phyloP scores from a whole-genome alignment of 2,329 filamentous ascomycete species.

The Beauveria bassiana region DNA sequence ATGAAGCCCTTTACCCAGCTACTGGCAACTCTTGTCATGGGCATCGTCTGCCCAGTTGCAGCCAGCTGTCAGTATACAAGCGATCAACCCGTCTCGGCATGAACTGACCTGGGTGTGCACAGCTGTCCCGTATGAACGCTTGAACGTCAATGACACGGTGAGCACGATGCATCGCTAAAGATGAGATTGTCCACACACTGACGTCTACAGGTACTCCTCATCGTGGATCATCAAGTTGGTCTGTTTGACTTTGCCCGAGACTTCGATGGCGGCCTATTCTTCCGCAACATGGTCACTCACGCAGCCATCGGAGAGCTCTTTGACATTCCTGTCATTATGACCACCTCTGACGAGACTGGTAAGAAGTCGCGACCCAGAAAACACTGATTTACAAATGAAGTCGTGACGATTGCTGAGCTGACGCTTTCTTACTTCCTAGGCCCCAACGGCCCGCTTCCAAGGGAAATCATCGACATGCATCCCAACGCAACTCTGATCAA shows the following conservation, averaged over 20 bases:
- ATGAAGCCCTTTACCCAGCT: too few species aligned
- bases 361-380: neutral
- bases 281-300: constrained; percentile 60
- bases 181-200: neutral
- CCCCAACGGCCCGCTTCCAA: constrained; percentile 63
- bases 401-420: neutral
- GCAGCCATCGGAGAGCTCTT: constrained; percentile 59
- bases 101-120: neutral
- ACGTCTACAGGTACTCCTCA: constrained; percentile 14
- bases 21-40: too few species aligned
- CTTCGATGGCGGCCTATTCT: constrained; percentile 57
- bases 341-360: constrained; percentile 57
- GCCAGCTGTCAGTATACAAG: too few species aligned
- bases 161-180: neutral
- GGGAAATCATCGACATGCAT: constrained; percentile 61
- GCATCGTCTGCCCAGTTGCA: too few species aligned
- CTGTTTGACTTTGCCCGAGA: constrained; percentile 47
- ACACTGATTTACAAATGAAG: neutral
- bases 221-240: constrained; percentile 31
- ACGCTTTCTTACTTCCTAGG: constrained; percentile 29
- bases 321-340: constrained; percentile 60
- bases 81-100: too few species aligned
- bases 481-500: constrained; percentile 58
- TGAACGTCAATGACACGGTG: neutral
- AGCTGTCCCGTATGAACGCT: neutral